Conservation (phyloP, 2,329 filamentous ascomycete genomes). For the Alternaria sp. region DNA sequence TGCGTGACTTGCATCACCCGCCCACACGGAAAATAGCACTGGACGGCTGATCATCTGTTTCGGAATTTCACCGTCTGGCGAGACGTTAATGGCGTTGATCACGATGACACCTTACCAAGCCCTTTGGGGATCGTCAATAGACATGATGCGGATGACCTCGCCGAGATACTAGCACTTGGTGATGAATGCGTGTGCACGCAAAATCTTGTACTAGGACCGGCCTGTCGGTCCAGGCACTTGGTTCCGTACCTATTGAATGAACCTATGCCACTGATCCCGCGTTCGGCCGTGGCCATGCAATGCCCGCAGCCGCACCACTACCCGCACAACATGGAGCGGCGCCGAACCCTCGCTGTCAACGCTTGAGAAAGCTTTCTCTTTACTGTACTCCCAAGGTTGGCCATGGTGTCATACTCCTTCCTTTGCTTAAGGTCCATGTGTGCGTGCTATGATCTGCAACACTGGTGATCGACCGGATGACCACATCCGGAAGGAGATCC, state of each 20-base stretch:
- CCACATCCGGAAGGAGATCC: constrained; percentile 12
- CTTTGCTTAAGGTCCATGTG: not conserved
- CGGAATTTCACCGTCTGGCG: constrained; percentile 13
- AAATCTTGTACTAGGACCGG: constrained; percentile 9
- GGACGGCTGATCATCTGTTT: constrained; percentile 14
- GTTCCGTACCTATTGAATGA: constrained; percentile 9
- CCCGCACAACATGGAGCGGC: constrained; percentile 13
- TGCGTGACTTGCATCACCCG: constrained; percentile 12
- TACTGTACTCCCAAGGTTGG: not conserved
- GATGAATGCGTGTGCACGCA: constrained; percentile 22
- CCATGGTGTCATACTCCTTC: not conserved
- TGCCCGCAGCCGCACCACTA: constrained; percentile 15
- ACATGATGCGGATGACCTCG: constrained; percentile 33
- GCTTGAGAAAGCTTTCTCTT: not conserved
- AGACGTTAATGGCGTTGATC: constrained; percentile 29
- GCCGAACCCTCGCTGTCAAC: not conserved
- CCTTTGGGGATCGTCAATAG: constrained; percentile 13
- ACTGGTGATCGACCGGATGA: constrained; percentile 12
- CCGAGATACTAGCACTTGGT: constrained; percentile 32
- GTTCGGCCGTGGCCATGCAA: constrained; percentile 25
- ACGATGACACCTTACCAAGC: constrained; percentile 28
- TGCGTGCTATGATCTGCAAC: constrained; percentile 3
- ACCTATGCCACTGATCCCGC: constrained; percentile 3
- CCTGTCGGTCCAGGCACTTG: constrained; percentile 10
- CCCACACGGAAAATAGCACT: constrained; percentile 2